These are phyloP conservation scores for Gnetum montanum DNA, from an alignment of 75 land plant genomes.

Conservation along the genomic window DNA sequence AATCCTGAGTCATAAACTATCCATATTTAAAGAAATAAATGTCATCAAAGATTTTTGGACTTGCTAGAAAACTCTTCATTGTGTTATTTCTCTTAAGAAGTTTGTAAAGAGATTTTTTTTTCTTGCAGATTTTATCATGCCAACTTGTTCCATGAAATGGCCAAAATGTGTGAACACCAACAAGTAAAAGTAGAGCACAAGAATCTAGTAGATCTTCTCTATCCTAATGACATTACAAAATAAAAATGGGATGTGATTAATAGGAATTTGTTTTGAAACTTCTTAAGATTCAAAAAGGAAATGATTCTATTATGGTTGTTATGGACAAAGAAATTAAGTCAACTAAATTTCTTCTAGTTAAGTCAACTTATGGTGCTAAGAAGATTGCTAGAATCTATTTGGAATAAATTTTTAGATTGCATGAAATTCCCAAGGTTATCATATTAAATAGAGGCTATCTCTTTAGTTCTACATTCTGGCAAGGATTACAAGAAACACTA, in stretches of 20 bases:
- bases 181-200: neutral
- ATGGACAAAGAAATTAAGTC: slow-evolving; percentile 1
- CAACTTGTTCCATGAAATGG: no score
- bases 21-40: no score
- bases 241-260: slow-evolving; percentile 2
- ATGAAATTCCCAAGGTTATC: slow-evolving; percentile 1
- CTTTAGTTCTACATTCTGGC: slow-evolving; percentile 6
- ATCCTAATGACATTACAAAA: slow-evolving; percentile 5
- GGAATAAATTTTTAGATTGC: neutral
- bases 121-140: no score
- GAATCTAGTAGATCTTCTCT: neutral
- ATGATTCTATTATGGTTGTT: no score
- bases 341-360: neutral
- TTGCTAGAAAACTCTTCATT: no score
- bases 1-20: no score
- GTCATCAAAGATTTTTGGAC: no score
- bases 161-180: no score
- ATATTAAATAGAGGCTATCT: neutral
- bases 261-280: no score
- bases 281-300: neutral
- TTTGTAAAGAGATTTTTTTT: no score
- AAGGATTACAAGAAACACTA: neutral
- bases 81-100: no score
- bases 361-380: neutral
- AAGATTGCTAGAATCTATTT: neutral